Base-by-base conservation (phyloP, 1,284 basidiomycete species). In the Heterobasidion parviporum region DNA sequence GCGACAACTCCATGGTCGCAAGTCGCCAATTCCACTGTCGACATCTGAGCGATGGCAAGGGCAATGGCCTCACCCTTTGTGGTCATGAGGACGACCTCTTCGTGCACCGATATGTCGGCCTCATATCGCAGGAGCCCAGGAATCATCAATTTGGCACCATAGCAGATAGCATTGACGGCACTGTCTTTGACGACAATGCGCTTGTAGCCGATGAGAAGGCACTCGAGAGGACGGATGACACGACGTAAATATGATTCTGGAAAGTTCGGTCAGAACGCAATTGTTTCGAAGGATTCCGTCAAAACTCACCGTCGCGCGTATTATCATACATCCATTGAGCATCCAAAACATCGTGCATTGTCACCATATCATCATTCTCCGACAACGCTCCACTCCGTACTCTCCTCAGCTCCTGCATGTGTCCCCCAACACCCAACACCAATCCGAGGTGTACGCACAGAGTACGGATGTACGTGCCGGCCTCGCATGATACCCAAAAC, bases 101-200 rank as follows among this genome's bases (percentile, higher is more conserved):
- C 97, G 70, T 96, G 83, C 53, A 98, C 74, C 65, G 94, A 87
- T 62, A 99, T 99, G 69, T 96, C 95, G 49, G 88, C 85, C 74
- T 99, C 95, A 72, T 98, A 99, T 63, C 97, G 92, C 55, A 99
- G 79, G 50, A 99, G 80, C 74, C 97, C 97, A 60, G 97, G 97
- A 65, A 99, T 95, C 97, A 99, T 99, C 67, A 99, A 87, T 73
- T 99, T 98, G 60, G 97, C 97, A 64, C 97, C 97, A 74, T 99
- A 99, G 77, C 97, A 99, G 58, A 99, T 93, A 58, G 97, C 97
- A 68, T 99, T 99, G 67, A 99, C 96, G 15, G 97, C 96, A 64
- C 92, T 95, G 72, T 99, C 97, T 74, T 98, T 98, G 64, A 99
- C 96, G 53, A 99, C 97, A 64, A 99, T 94, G 61, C 97, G 91